Percentiles rank a stretch among this genome's conserved stretches.
Evolutionary conservation across 768 basidiomycete genomes (phyloP).

Genomic region (Mycena metata): DNA sequence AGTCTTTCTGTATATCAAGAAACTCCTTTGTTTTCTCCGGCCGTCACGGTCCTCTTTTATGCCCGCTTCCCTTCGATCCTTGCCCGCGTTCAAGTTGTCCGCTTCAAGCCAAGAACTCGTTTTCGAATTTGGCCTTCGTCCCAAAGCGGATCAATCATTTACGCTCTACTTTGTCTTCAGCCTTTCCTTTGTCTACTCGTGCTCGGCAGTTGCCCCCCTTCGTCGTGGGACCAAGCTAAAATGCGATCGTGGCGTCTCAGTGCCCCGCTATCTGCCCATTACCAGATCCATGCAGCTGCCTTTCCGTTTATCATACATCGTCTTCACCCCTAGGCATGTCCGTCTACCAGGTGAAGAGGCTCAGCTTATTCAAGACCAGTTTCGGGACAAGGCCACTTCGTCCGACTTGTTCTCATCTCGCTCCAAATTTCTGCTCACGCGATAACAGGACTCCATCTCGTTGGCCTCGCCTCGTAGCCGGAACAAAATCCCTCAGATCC

Average conservation of each 20-base stretch:
- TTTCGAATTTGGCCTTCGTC: constrained; percentile 3
- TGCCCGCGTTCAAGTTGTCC: not conserved
- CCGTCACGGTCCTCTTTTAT: no score
- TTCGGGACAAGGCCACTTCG: constrained; percentile 36
- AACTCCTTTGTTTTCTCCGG: no score
- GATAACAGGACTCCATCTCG: constrained; percentile 36
- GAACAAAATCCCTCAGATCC: constrained; percentile 28
- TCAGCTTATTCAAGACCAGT: constrained; percentile 29
- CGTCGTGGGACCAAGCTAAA: constrained; percentile 36
- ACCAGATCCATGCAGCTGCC: constrained; percentile 30
- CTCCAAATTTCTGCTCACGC: constrained; percentile 10
- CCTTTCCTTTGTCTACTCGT: not conserved
- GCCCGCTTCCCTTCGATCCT: no score
- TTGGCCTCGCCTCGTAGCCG: constrained; percentile 29
- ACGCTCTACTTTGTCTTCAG: constrained; percentile 26
- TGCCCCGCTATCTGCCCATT: not conserved
- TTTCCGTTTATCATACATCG: constrained; percentile 64
- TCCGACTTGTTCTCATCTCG: constrained; percentile 27
- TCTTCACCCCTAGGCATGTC: constrained; percentile 66
- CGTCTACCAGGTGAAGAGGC: constrained; percentile 60
- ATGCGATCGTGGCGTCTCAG: constrained; percentile 23
- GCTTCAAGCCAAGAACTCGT: not conserved
- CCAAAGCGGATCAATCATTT: constrained; percentile 16
- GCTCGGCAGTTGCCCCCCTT: constrained; percentile 26
- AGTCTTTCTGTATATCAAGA: no score